Evolutionary conservation across 352 stramenopile species (phyloP), one percentile per base, ranked within the genome.

Genomic region (Globisporangium paddicum): DNA sequence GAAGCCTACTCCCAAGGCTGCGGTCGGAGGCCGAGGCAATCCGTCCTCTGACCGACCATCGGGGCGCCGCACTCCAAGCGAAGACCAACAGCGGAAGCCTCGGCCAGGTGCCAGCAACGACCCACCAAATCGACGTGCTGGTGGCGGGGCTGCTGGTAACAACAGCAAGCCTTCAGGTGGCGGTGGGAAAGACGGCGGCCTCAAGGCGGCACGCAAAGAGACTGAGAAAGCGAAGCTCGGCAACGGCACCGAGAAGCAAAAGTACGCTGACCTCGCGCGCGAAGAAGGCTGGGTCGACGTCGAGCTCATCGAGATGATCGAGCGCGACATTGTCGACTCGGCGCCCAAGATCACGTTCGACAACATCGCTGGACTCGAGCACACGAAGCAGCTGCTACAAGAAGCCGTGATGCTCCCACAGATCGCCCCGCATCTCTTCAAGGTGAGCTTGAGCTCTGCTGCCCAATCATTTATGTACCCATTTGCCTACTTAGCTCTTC

Each of bases 391-490:
- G 32, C 50, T 95, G 9, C 59, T 95, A 2, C 85, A 93, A 54
- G 85, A 95, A 60, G 87, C 85, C 1, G 83, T 93, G 14, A 92
- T 95, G 82, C 70, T 95, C 6, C 85, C 85, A 10, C 85, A 92
- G 63, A 90, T 92, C 48, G 83, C 82, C 3, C 83, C 85, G 23
- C 83, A 95, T 57, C 55, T 93, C n/a, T 95, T 95, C 60, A 83
- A 82, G 58, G 79, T 89, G 30, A 30, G 2, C 1, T 41, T 5
- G 44, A n/a, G 13, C n/a, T 10, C 25, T 57, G 0, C 19, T 37
- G 49, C 8, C 7, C 6, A 34, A 11, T 19, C 26, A 47, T 25
- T 25, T 16, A 52, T 52, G 46, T 52, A 52, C 8, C 45, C 16
- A 37, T 34, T 13, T 51, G 11, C 28, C 41, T 13, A 54, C 47